Evolutionary conservation across 2,329 filamentous ascomycete genomes (phyloP).

Genomic region (Fragosphaeria purpurea): DNA sequence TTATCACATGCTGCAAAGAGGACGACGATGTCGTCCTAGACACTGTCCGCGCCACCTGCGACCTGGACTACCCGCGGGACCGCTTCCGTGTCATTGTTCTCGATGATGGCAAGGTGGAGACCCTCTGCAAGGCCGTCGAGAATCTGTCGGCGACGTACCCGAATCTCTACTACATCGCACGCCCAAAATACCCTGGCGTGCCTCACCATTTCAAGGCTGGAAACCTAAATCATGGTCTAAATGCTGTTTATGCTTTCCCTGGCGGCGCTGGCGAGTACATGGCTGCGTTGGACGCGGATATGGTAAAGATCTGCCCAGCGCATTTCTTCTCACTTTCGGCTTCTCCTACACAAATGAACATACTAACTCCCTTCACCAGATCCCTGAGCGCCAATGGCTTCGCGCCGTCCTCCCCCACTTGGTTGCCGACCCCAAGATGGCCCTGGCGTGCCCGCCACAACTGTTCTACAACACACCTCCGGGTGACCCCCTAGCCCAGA

Average conservation of each 20-base stretch:
- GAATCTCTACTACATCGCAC: conserved; percentile 44
- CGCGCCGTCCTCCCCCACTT: conserved; percentile 50
- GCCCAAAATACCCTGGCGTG: conserved; percentile 36
- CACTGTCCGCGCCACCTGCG: conserved; percentile 44
- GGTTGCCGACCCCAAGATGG: conserved; percentile 45
- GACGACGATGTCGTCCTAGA: conserved; percentile 46
- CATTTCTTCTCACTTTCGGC: too few relatives aligned
- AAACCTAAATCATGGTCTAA: conserved; percentile 53
- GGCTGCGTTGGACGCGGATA: conserved; percentile 55
- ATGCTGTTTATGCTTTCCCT: conserved; percentile 37
- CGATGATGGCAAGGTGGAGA: conserved; percentile 41
- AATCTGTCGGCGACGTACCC: conserved; percentile 29
- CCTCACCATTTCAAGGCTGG: conserved; percentile 54
- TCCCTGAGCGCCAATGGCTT: conserved; percentile 51
- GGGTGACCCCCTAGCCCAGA: conserved; percentile 48
- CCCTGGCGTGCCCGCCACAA: conserved; percentile 50
- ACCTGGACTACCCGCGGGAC: conserved; percentile 43
- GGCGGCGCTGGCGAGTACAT: conserved; percentile 47
- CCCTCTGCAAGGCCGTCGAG: conserved; percentile 25
- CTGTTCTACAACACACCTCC: conserved; percentile 53
- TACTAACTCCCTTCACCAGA: conserved; percentile 22
- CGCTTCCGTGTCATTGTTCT: conserved; percentile 44
- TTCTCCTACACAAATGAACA: too few relatives aligned
- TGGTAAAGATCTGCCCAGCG: conserved; percentile 24
- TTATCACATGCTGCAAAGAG: conserved; percentile 49